Evolutionary conservation across 2,329 filamentous ascomycete species (phyloP).

Genomic region (Paecilomyces variotii): DNA sequence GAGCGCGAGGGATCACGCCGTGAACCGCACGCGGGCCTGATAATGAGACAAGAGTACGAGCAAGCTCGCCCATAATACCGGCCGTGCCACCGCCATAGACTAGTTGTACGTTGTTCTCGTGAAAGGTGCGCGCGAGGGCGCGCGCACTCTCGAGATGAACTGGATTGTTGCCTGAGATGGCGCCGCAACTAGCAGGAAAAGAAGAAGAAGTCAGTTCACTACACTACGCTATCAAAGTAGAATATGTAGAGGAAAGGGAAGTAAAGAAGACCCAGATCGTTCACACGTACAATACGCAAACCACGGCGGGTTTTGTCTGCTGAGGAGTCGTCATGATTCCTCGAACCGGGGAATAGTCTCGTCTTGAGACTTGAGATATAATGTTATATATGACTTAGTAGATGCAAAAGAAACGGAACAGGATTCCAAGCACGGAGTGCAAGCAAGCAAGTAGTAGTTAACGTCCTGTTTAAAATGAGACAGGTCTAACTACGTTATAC

Average conservation of each 20-base stretch:
- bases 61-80: slow-evolving; percentile 91
- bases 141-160: slow-evolving; percentile 72
- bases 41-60: slow-evolving; percentile 74
- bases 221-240: not conserved
- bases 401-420: not conserved
- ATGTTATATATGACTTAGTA: not conserved
- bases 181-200: slow-evolving; percentile 58
- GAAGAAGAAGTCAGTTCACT: slow-evolving; percentile 9
- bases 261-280: not conserved
- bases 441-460: not conserved
- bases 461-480: not conserved
- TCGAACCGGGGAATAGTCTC: not conserved
- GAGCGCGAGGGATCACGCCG: slow-evolving; percentile 83
- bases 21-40: slow-evolving; percentile 76
- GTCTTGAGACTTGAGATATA: not conserved
- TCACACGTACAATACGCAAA: slow-evolving; percentile 69
- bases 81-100: slow-evolving; percentile 94
- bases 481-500: not conserved
- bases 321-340: slow-evolving; percentile 9
- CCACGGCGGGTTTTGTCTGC: slow-evolving; percentile 49
- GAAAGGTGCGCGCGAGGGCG: slow-evolving; percentile 63
- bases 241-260: not conserved
- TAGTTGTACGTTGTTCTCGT: slow-evolving; percentile 67
- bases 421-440: not conserved
- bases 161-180: slow-evolving; percentile 63